Conservation (phyloP, 345 rosid species). For the Populus alba region DNA sequence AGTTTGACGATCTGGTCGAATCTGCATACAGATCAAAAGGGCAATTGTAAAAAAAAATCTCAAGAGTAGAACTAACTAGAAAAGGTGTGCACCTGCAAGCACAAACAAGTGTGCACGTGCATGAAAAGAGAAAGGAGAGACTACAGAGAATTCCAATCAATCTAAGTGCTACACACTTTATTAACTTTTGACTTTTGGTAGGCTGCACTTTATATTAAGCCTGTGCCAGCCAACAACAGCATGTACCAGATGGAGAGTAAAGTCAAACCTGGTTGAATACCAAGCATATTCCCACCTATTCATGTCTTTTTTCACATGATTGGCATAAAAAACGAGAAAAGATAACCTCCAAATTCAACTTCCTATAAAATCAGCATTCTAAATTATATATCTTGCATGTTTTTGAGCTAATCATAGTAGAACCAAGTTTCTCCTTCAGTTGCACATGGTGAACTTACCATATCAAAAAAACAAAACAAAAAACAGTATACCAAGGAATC, state of each 20-base stretch:
- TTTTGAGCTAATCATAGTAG: background rate
- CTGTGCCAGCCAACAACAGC: background rate
- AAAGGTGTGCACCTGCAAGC: background rate
- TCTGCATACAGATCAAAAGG: slow-evolving; percentile 42
- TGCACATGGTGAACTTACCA: background rate
- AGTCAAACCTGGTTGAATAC: background rate
- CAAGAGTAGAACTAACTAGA: background rate
- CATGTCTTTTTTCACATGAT: background rate
- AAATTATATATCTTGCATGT: background rate
- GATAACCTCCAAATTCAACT: background rate
- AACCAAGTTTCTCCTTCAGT: background rate
- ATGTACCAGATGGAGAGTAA: no score
- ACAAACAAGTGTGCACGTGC: background rate
- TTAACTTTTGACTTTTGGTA: no score
- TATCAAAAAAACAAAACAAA: background rate
- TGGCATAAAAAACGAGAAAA: background rate
- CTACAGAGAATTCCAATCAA: background rate
- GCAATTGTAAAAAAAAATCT: background rate
- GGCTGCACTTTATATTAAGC: background rate
- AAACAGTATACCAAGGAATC: background rate
- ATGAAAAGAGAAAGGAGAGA: no score
- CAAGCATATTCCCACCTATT: background rate
- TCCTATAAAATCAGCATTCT: background rate
- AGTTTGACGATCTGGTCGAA: slow-evolving; percentile 96
- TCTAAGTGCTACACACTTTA: background rate